Conservation (phyloP, 2,329 filamentous ascomycete species). For the Aspergillus unguis region DNA sequence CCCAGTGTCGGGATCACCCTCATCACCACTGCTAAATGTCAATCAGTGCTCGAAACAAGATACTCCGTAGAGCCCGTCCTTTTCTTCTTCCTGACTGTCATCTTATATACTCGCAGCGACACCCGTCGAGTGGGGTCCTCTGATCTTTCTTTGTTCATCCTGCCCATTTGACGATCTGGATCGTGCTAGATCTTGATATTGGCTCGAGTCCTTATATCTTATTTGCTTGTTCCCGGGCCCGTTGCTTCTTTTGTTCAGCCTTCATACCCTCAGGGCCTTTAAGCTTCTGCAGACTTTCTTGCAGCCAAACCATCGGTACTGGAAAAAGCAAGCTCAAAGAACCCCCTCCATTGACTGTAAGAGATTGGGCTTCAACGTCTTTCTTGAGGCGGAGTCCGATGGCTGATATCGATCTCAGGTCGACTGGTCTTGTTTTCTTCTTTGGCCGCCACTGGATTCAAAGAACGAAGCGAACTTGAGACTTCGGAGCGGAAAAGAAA, state of each 20-base stretch:
- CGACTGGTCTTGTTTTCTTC: neutral
- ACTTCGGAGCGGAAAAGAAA: neutral
- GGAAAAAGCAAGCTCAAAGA: conserved; percentile 6
- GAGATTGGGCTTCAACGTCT: neutral
- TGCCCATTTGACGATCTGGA: conserved; percentile 10
- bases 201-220: conserved; percentile 12
- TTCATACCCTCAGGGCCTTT: neutral
- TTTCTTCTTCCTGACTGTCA: neutral
- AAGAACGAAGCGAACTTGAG: neutral
- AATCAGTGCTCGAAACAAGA: conserved; percentile 7
- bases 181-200: conserved; percentile 12
- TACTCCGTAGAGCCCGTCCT: neutral
- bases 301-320: neutral
- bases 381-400: neutral
- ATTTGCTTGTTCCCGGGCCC: conserved; percentile 17
- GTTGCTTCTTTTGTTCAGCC: conserved; percentile 14
- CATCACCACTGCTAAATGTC: conserved; percentile 13
- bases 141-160: conserved; percentile 4
- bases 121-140: conserved; percentile 4
- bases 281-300: conserved; percentile 3
- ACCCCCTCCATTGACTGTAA: conserved; percentile 2
- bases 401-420: conserved; percentile 2
- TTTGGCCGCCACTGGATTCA: neutral
- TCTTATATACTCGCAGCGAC: conserved; percentile 12
- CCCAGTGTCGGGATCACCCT: conserved; percentile 14